Evolutionary conservation across 495 filamentous ascomycete genomes (phyloP), one percentile per base, ranked within the genome.

Genomic region (Sporormia fimetaria): DNA sequence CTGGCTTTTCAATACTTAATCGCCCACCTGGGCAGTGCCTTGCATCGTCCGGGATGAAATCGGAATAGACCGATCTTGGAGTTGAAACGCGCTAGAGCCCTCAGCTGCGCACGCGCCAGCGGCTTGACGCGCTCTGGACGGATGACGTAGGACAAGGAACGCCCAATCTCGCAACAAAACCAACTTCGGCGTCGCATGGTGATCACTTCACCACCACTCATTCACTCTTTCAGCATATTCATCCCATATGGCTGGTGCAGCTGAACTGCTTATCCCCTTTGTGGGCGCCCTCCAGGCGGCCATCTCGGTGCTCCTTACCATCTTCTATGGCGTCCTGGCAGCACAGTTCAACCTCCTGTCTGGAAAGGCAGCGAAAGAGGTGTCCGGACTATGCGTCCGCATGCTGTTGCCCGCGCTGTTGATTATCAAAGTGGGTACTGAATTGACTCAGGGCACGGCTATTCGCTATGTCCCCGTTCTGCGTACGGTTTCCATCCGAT

Each of bases 361-460:
- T 30, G 60, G 63, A 21, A 26, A 48, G 0, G 65, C 67, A 14
- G 69, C 79, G 26, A 75, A 76, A 52, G 64, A 81, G 28, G 67
- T 87, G 26, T 80, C 78, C 24, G 68, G 67, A 5, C 55, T 78
- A 16, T 81, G 77, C 46, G 77, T 84, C 6, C 72, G 70, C 21
- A 60, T 85, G 42, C 80, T 85, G 37, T 63, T 87, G 4, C 83
- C 81, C 0, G 75, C 75, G 1, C 57, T 87, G 21, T 62, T 87
- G n/a, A 63, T 86, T 44, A 70, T 70, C 16, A 76, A 81, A 41
- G 63, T 88, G 15, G 81, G 83, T 4, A 66, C 65, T 4, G 62
- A 87, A 42, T 59, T 88, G n/a, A 62, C 78, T 34, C 24, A 68
- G 4, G 69, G 63, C 4, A 76, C 68, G 6, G 67, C 62, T 10